Percentiles rank a stretch among this genome's conserved stretches.
Conservation (phyloP, 2,329 filamentous ascomycete species). For the Fusarium sp. region DNA sequence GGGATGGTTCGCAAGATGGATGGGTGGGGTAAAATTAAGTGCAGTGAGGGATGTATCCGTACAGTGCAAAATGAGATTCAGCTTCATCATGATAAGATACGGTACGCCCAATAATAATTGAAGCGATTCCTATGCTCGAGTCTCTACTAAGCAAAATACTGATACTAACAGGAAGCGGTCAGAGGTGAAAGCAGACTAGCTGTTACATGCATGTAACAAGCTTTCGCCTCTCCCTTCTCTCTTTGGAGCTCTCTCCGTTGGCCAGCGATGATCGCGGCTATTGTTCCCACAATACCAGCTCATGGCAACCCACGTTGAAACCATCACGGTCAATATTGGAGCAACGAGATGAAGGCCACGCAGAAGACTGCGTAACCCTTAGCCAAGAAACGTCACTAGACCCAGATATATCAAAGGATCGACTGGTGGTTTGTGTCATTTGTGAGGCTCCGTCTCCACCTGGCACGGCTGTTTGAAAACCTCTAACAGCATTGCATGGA, state of each 20-base stretch:
- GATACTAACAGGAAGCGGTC: slow-evolving; percentile 14
- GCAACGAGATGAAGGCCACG: slow-evolving; percentile 35
- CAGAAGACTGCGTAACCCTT: slow-evolving; percentile 45
- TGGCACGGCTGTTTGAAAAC: slow-evolving; percentile 24
- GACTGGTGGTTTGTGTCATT: slow-evolving; percentile 36
- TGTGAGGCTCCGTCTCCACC: slow-evolving; percentile 35
- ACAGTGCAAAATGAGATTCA: slow-evolving; percentile 22
- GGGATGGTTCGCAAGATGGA: slow-evolving; percentile 32
- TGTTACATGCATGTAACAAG: slow-evolving; percentile 24
- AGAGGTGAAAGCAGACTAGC: slow-evolving; percentile 2
- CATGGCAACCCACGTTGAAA: slow-evolving; percentile 37
- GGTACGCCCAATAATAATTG: slow-evolving; percentile 11
- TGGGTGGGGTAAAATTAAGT: slow-evolving; percentile 24
- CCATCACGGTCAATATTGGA: slow-evolving; percentile 21
- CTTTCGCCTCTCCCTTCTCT: slow-evolving; percentile 36
- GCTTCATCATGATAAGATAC: slow-evolving; percentile 29
- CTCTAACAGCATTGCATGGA: slow-evolving; percentile 26
- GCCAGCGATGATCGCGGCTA: slow-evolving; percentile 32
- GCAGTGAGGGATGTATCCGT: slow-evolving; percentile 22
- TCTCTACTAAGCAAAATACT: slow-evolving; percentile 3
- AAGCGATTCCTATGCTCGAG: slow-evolving; percentile 21
- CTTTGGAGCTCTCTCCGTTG: slow-evolving; percentile 36
- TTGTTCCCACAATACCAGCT: slow-evolving; percentile 37
- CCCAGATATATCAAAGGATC: slow-evolving; percentile 40
- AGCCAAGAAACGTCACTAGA: slow-evolving; percentile 35